Evolutionary conservation across 2,329 filamentous ascomycete species (phyloP).

Genomic region (Fusarium circinatum): DNA sequence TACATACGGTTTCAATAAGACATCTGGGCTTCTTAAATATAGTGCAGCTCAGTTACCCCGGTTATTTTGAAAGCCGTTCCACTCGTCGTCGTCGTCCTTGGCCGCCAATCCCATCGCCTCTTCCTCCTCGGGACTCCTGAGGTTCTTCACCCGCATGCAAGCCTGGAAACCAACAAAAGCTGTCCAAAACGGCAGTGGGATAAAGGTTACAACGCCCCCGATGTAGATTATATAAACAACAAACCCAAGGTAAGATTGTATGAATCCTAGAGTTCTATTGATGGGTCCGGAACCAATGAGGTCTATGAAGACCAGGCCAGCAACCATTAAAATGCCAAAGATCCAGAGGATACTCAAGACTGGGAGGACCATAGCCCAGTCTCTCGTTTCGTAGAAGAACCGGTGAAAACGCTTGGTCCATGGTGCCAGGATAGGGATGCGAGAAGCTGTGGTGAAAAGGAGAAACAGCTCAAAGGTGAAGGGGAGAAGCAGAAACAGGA

Average conservation of each 20-base stretch:
- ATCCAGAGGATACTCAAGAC: conserved; percentile 29
- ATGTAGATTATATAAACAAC: conserved; percentile 5
- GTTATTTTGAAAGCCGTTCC: conserved; percentile 22
- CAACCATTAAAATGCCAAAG: conserved; percentile 6
- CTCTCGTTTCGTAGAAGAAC: conserved; percentile 31
- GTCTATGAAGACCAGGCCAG: conserved; percentile 3
- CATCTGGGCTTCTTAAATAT: neutral
- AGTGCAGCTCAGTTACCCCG: conserved; percentile 1
- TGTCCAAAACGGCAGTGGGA: conserved; percentile 26
- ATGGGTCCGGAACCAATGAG: conserved; percentile 9
- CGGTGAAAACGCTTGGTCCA: conserved; percentile 1
- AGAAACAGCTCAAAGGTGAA: conserved; percentile 34
- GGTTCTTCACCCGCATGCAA: conserved; percentile 20
- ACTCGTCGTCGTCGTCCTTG: conserved; percentile 12
- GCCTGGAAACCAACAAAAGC: conserved; percentile 25
- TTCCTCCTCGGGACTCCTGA: conserved; percentile 19
- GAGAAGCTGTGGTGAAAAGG: conserved; percentile 36
- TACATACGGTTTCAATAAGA: conserved; percentile 14
- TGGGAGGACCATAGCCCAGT: conserved; percentile 32
- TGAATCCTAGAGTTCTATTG: neutral
- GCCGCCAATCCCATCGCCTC: conserved; percentile 8
- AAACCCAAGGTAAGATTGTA: neutral
- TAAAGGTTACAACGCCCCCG: neutral
- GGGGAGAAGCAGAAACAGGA: conserved; percentile 9
- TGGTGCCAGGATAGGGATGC: conserved; percentile 3